Percentiles rank a stretch among this genome's conserved stretches.
phyloP scores from a whole-genome alignment of 208 protist species.

The Tritrichomonas musculus region DNA sequence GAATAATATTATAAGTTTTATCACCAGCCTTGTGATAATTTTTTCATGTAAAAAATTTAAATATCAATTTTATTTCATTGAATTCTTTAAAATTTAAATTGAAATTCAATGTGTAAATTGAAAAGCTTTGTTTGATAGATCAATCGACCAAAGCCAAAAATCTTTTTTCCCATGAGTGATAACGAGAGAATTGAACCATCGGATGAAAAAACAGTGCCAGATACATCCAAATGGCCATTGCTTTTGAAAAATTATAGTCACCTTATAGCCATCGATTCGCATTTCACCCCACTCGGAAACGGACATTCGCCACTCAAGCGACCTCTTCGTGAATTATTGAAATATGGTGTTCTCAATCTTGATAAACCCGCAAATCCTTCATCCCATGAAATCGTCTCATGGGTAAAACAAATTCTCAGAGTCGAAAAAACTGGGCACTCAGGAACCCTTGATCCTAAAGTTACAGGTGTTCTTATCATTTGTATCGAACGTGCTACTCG shows the following conservation, averaged over 20 bases:
- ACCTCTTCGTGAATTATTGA: conserved; percentile 86
- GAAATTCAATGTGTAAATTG: too few species aligned
- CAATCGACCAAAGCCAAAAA: too few species aligned
- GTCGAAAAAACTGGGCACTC: conserved; percentile 98
- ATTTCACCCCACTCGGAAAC: conserved; percentile 86
- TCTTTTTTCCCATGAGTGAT: too few species aligned
- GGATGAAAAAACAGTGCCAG: conserved; percentile 49
- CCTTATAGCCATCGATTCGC: conserved; percentile 84
- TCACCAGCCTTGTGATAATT: too few species aligned
- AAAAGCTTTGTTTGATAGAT: too few species aligned
- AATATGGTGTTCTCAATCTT: conserved; percentile 99
- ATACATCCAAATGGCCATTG: conserved; percentile 87
- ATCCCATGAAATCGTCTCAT: conserved; percentile 99
- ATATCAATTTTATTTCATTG: too few species aligned
- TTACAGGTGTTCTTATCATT: conserved; percentile 97
- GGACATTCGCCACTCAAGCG: conserved; percentile 92
- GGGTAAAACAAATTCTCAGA: conserved; percentile 94
- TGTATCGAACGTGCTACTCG: conserved; percentile 96
- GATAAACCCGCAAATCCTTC: conserved; percentile 99
- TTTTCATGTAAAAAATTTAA: too few species aligned
- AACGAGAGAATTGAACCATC: neutral
- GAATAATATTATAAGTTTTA: too few species aligned
- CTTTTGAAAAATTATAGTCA: conserved; percentile 97
- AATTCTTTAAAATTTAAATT: too few species aligned
- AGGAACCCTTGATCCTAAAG: conserved; percentile 95